Conservation (phyloP, 2,329 filamentous ascomycete species). For the Xylariomycetidae sp. region DNA sequence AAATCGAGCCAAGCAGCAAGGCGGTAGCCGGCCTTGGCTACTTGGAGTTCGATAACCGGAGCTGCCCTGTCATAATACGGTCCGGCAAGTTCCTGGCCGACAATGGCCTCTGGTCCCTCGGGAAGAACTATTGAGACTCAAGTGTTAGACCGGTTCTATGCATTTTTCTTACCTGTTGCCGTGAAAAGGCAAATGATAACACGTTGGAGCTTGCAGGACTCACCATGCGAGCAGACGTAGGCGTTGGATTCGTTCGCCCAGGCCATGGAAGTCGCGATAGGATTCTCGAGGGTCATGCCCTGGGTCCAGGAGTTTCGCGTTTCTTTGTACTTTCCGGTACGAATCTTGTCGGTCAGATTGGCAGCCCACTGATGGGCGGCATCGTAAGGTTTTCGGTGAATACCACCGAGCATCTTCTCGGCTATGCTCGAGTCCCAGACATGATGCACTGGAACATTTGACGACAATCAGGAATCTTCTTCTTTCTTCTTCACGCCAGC, state of each 20-base stretch:
- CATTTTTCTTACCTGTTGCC: too few relatives aligned
- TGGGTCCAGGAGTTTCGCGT: slow-evolving; percentile 49
- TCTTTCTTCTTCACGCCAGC: background rate
- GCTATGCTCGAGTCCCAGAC: slow-evolving; percentile 69
- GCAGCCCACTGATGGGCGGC: slow-evolving; percentile 51
- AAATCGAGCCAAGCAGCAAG: slow-evolving; percentile 62
- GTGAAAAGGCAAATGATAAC: too few relatives aligned
- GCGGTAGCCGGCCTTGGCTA: slow-evolving; percentile 64
- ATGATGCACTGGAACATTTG: slow-evolving; percentile 45
- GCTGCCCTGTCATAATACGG: slow-evolving; percentile 59
- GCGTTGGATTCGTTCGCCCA: slow-evolving; percentile 62
- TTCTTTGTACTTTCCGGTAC: slow-evolving; percentile 46
- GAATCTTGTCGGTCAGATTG: slow-evolving; percentile 49
- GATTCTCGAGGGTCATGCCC: slow-evolving; percentile 48
- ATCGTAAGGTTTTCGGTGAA: slow-evolving; percentile 40
- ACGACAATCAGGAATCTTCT: slow-evolving; percentile 7
- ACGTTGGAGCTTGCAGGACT: too few relatives aligned
- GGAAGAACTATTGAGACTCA: slow-evolving; percentile 48
- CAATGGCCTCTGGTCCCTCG: slow-evolving; percentile 51
- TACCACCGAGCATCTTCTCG: slow-evolving; percentile 56
- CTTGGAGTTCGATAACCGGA: slow-evolving; percentile 58
- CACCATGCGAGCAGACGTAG: slow-evolving; percentile 56
- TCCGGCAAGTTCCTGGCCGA: slow-evolving; percentile 53
- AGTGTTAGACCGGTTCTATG: too few relatives aligned
- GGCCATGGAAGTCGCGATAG: slow-evolving; percentile 47